These are phyloP conservation scores for Cladosporium halotolerans DNA, from an alignment of 2,329 filamentous ascomycete species.

Conservation along the genomic window DNA sequence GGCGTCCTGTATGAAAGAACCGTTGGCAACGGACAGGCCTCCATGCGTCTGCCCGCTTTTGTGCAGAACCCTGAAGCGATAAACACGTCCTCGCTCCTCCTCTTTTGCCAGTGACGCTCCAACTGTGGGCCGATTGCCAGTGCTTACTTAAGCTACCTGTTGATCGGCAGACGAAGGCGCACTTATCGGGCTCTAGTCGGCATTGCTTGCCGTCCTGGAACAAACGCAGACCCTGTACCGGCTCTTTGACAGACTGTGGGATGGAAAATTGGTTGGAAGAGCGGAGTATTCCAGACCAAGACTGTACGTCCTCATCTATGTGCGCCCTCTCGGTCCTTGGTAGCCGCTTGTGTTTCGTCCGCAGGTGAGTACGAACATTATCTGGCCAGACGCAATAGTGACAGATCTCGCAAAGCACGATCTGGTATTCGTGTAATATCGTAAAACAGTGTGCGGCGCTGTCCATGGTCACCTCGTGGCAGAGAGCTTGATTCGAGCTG, in stretches of 20 bases:
- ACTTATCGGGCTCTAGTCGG: neutral
- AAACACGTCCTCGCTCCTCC: neutral
- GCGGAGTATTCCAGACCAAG: neutral
- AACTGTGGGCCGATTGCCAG: neutral
- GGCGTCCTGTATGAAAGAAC: constrained; percentile 2
- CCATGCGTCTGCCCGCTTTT: neutral
- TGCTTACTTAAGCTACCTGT: neutral
- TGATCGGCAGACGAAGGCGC: neutral
- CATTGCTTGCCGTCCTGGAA: constrained; percentile 1
- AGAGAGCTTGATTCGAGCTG: neutral
- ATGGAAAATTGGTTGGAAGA: neutral
- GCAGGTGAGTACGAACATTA: neutral
- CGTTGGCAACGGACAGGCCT: constrained; percentile 4
- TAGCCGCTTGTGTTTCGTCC: neutral
- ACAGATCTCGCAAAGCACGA: neutral
- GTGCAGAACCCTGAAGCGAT: neutral
- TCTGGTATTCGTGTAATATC: neutral
- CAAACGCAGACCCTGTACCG: neutral
- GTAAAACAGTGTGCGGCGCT: neutral
- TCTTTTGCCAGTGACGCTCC: neutral
- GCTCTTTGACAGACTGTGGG: neutral
- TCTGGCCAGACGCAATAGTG: constrained; percentile 5
- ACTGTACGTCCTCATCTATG: neutral
- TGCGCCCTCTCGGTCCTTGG: neutral
- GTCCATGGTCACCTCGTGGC: neutral